Conservation (phyloP, 768 basidiomycete species). For the Lentinula guzmanii region DNA sequence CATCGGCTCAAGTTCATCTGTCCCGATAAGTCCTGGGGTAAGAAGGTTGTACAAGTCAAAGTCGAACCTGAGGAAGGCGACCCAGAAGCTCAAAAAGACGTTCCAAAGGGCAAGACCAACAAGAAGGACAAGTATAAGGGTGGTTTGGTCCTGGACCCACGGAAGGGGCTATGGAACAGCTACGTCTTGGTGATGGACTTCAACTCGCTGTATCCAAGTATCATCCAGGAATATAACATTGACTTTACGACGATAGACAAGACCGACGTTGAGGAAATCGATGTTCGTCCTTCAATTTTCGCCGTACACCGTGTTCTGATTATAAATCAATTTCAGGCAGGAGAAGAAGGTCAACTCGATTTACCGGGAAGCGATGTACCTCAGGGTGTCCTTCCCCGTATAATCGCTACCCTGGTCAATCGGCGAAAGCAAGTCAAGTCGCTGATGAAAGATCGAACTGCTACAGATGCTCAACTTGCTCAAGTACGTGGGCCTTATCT, state of each 20-base stretch:
- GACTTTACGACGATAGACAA: slow-evolving; percentile 95
- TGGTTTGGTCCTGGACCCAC: slow-evolving; percentile 95
- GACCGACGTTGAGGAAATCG: slow-evolving; percentile 51
- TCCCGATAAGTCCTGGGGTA: slow-evolving; percentile 89
- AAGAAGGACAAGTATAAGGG: slow-evolving; percentile 97
- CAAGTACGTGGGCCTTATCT: slow-evolving; percentile 48
- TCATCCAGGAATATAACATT: slow-evolving; percentile 99
- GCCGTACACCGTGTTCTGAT: slow-evolving; percentile 1
- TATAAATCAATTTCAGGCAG: slow-evolving; percentile 23
- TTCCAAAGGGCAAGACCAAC: slow-evolving; percentile 47
- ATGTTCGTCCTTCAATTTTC: slow-evolving; percentile 14
- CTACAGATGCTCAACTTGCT: slow-evolving; percentile 66
- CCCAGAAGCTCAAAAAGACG: slow-evolving; percentile 34
- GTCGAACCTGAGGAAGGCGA: slow-evolving; percentile 47
- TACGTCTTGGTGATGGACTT: slow-evolving; percentile 99
- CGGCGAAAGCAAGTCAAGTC: slow-evolving; percentile 88
- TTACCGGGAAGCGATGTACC: slow-evolving; percentile 64
- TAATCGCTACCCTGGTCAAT: slow-evolving; percentile 94
- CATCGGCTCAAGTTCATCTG: slow-evolving; percentile 94
- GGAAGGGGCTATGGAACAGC: slow-evolving; percentile 93
- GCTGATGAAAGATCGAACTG: slow-evolving; percentile 85
- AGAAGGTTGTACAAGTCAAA: slow-evolving; percentile 53
- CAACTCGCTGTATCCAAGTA: slow-evolving; percentile 98
- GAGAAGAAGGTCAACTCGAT: slow-evolving; percentile 86
- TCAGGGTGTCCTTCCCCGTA: slow-evolving; percentile 91